phyloP scores from a whole-genome alignment of 1,139 yeast species.

The Lodderomyces oxycetoniae region DNA sequence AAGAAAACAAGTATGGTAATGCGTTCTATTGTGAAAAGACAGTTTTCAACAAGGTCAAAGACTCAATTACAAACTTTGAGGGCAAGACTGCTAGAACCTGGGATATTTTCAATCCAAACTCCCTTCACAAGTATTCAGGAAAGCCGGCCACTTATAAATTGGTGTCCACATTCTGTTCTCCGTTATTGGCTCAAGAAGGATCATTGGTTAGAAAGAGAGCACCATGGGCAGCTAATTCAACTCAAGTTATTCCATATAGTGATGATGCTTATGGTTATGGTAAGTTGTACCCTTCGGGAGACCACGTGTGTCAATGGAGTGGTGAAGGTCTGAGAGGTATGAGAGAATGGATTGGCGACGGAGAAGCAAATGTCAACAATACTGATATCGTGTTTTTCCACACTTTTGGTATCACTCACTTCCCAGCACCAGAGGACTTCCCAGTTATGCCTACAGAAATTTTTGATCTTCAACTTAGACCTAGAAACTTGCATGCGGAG shows the following conservation, averaged over 20 bases:
- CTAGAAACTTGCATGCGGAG: conserved; percentile 71
- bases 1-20: conserved; percentile 70
- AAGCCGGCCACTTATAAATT: conserved; percentile 74
- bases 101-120: conserved; percentile 73
- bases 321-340: conserved; percentile 71
- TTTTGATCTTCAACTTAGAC: conserved; percentile 67
- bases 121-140: conserved; percentile 62
- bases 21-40: conserved; percentile 64
- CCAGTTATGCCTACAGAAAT: conserved; percentile 88
- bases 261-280: conserved; percentile 50
- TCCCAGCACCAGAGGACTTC: conserved; percentile 88
- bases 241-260: conserved; percentile 65
- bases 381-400: conserved; percentile 72
- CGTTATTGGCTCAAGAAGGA: conserved; percentile 67
- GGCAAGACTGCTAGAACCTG: conserved; percentile 65
- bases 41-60: conserved; percentile 61
- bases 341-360: conserved; percentile 72
- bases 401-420: conserved; percentile 79
- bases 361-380: conserved; percentile 55
- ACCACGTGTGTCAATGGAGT: conserved; percentile 74
- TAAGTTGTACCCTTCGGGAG: conserved; percentile 73
- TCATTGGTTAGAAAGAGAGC: conserved; percentile 77
- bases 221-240: conserved; percentile 67
- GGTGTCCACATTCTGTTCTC: conserved; percentile 73
- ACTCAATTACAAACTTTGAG: conserved; percentile 60